Percentiles rank a stretch among this genome's conserved stretches.
Conservation (phyloP, 169 alveolate species). For the Plasmodium reichenowi region DNA sequence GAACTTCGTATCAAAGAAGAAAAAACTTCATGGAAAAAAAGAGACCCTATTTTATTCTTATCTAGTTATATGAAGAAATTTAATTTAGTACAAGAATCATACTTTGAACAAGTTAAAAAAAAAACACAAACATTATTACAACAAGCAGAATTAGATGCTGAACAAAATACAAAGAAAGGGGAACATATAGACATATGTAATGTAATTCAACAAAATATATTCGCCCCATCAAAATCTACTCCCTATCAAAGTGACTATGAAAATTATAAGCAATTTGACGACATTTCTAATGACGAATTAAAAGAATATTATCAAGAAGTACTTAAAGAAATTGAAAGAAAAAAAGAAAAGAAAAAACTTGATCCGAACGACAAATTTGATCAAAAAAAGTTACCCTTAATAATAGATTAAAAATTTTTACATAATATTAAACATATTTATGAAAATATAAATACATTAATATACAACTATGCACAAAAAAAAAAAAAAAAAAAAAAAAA, state of each 20-base stretch:
- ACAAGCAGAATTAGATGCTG: conserved; percentile 36
- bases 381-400: conserved; percentile 32
- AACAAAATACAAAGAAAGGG: conserved; percentile 11
- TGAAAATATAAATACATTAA: no score
- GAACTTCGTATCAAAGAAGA: conserved; percentile 80
- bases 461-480: no score
- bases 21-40: conserved; percentile 81
- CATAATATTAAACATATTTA: neutral
- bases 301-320: conserved; percentile 36
- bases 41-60: conserved; percentile 80
- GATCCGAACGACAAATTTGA: conserved; percentile 20
- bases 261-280: conserved; percentile 5
- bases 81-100: conserved; percentile 76
- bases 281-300: neutral
- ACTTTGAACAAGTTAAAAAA: conserved; percentile 72
- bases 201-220: conserved; percentile 5
- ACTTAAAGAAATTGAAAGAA: conserved; percentile 19
- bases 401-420: conserved; percentile 20
- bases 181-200: conserved; percentile 7
- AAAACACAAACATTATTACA: conserved; percentile 44
- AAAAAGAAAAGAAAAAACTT: conserved; percentile 19
- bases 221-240: conserved; percentile 17
- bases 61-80: conserved; percentile 78
- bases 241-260: neutral
- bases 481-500: no score